Conservation (phyloP, 169 alveolate species). For the Plasmodium ovale region DNA sequence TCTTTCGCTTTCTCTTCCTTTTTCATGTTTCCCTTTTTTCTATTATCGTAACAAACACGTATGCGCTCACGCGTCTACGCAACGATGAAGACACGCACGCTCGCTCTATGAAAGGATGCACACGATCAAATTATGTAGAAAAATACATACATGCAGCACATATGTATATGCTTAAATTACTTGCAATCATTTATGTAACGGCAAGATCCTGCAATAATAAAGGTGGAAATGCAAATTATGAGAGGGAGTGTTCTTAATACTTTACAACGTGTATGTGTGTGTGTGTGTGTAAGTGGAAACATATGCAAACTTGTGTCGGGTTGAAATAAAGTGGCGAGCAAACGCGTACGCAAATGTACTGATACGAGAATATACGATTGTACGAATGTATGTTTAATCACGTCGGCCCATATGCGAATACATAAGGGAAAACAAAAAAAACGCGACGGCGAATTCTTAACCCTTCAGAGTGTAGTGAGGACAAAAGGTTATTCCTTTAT, state of each 20-base stretch:
- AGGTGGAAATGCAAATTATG: constrained; percentile 4
- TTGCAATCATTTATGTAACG: constrained; percentile 75
- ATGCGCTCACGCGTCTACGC: background rate
- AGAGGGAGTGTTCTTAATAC: background rate
- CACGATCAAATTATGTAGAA: background rate
- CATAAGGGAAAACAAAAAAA: background rate
- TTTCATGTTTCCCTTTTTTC: background rate
- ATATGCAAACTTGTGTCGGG: background rate
- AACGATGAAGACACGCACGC: background rate
- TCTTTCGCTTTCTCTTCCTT: background rate
- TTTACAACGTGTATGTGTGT: no score
- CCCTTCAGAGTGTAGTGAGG: constrained; percentile 74
- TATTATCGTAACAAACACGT: background rate
- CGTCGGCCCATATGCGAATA: no score
- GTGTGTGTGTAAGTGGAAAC: background rate
- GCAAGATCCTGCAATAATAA: constrained; percentile 68
- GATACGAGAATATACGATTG: constrained; percentile 1
- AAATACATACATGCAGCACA: background rate
- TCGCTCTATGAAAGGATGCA: background rate
- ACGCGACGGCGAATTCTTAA: constrained; percentile 28
- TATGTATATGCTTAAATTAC: constrained; percentile 29
- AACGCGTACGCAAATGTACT: constrained; percentile 3
- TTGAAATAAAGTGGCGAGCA: background rate
- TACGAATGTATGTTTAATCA: background rate
- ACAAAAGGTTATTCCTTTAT: constrained; percentile 65